Conservation (phyloP, 2,329 filamentous ascomycete genomes). For the Hypocrella siamensis region DNA sequence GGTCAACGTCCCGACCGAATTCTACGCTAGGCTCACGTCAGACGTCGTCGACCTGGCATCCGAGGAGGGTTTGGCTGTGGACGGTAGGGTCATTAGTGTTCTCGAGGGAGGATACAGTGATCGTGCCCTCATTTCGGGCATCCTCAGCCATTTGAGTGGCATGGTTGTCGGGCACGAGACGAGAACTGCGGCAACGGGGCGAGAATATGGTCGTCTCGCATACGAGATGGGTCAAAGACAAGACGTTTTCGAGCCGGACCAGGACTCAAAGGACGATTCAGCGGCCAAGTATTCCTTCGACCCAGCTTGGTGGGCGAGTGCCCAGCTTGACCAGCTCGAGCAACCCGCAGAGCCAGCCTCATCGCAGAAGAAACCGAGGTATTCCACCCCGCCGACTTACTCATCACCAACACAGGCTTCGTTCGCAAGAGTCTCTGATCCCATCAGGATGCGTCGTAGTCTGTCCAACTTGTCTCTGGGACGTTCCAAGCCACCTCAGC, state of each 20-base stretch:
- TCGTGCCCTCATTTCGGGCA: conserved; percentile 72
- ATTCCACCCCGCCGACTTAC: conserved; percentile 52
- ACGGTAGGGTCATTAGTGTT: conserved; percentile 81
- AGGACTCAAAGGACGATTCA: conserved; percentile 3
- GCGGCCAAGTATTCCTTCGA: conserved; percentile 37
- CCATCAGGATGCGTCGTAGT: conserved; percentile 48
- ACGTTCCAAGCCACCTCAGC: conserved; percentile 7
- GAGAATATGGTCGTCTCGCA: conserved; percentile 28
- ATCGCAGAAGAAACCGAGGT: conserved; percentile 37
- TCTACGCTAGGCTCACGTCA: conserved; percentile 80
- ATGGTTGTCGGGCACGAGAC: conserved; percentile 55
- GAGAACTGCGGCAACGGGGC: conserved; percentile 24
- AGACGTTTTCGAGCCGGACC: conserved; percentile 17
- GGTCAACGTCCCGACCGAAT: conserved; percentile 91
- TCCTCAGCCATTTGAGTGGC: conserved; percentile 80
- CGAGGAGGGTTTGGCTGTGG: conserved; percentile 60
- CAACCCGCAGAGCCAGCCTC: conserved; percentile 32
- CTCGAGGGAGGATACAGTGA: conserved; percentile 95
- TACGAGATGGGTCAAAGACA: conserved; percentile 42
- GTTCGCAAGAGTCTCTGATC: conserved; percentile 59
- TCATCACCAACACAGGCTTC: conserved; percentile 81
- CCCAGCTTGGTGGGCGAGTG: conserved; percentile 53
- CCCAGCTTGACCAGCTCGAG: conserved; percentile 56
- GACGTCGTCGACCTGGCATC: conserved; percentile 73
- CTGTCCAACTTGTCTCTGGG: conserved; percentile 33